Evolutionary conservation across 768 basidiomycete species (phyloP).

Genomic region (Epithele typhae): DNA sequence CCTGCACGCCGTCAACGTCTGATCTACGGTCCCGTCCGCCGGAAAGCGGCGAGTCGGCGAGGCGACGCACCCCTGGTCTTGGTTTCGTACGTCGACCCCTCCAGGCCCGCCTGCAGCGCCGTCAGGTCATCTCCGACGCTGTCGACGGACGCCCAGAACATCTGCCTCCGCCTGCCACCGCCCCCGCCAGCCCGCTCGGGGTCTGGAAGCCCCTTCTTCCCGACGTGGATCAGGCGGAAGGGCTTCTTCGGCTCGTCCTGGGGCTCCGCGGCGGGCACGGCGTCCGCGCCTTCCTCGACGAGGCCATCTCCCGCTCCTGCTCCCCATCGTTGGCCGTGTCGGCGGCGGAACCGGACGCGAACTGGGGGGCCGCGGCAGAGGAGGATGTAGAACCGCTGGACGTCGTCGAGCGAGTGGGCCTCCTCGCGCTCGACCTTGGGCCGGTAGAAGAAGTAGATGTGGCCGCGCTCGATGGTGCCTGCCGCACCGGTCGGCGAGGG

Average conservation of each 20-base stretch:
- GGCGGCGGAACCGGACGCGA: constrained; percentile 1
- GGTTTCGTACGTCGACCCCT: constrained; percentile 52
- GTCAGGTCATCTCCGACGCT: constrained; percentile 48
- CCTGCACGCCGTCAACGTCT: constrained; percentile 26
- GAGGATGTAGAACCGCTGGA: constrained; percentile 55
- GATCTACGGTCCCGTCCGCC: neutral
- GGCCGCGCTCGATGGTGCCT: constrained; percentile 56
- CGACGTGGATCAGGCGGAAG: constrained; percentile 48
- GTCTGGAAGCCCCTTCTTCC: constrained; percentile 57
- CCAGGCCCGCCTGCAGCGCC: constrained; percentile 43
- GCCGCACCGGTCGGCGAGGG: neutral
- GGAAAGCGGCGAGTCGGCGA: neutral
- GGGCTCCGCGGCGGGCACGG: constrained; percentile 38
- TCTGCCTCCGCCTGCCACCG: constrained; percentile 36
- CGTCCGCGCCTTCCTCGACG: constrained; percentile 42
- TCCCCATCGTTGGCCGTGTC: constrained; percentile 22
- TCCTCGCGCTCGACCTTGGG: constrained; percentile 52
- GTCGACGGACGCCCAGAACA: constrained; percentile 50
- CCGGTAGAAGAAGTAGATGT: constrained; percentile 64
- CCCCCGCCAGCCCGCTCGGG: constrained; percentile 29
- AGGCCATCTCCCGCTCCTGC: constrained; percentile 28
- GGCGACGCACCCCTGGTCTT: constrained; percentile 49
- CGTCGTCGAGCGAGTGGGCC: constrained; percentile 51
- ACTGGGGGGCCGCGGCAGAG: constrained; percentile 50
- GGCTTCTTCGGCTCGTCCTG: constrained; percentile 34